Percentiles rank a stretch among this genome's conserved stretches.
These are phyloP conservation scores for Linanthus parryae DNA, from an alignment of 148 eudicot species.

Conservation along the genomic window DNA sequence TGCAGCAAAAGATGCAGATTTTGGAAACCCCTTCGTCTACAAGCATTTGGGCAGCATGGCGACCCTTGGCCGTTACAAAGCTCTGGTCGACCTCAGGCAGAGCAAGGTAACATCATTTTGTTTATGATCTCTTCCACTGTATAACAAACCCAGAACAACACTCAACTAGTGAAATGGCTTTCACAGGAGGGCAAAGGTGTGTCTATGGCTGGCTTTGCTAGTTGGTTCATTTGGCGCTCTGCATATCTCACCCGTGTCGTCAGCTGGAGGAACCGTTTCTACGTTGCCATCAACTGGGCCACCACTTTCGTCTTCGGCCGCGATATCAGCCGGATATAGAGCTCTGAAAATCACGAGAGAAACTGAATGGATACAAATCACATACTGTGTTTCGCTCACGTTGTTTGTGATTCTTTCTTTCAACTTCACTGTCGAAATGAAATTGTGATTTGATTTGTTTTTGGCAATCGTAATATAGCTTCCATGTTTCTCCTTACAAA, in stretches of 20 bases:
- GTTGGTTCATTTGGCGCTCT: slow-evolving; percentile 96
- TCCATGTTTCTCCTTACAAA: too few species aligned
- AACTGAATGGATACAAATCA: too few species aligned
- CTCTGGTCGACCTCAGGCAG: slow-evolving; percentile 90
- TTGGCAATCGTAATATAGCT: too few species aligned
- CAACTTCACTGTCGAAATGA: too few species aligned
- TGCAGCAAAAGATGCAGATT: slow-evolving; percentile 40
- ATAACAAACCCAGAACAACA: not conserved
- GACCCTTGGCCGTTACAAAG: slow-evolving; percentile 91
- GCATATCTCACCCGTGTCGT: slow-evolving; percentile 93
- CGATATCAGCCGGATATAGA: slow-evolving; percentile 76
- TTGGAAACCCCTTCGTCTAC: slow-evolving; percentile 74
- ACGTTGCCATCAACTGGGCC: slow-evolving; percentile 87
- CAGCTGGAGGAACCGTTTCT: slow-evolving; percentile 97
- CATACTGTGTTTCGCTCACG: too few species aligned
- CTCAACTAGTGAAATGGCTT: slow-evolving; percentile 4
- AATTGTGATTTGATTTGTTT: too few species aligned
- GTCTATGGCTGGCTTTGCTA: slow-evolving; percentile 71
- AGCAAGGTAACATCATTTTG: slow-evolving; percentile 59
- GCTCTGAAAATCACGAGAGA: too few species aligned
- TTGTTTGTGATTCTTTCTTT: too few species aligned
- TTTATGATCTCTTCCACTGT: not conserved
- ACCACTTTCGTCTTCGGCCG: slow-evolving; percentile 93
- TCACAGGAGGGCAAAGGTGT: slow-evolving; percentile 75
- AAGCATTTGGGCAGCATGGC: slow-evolving; percentile 97